Conservation (phyloP, 805 yeast species). For the Suhomyces tanzawaensis region DNA sequence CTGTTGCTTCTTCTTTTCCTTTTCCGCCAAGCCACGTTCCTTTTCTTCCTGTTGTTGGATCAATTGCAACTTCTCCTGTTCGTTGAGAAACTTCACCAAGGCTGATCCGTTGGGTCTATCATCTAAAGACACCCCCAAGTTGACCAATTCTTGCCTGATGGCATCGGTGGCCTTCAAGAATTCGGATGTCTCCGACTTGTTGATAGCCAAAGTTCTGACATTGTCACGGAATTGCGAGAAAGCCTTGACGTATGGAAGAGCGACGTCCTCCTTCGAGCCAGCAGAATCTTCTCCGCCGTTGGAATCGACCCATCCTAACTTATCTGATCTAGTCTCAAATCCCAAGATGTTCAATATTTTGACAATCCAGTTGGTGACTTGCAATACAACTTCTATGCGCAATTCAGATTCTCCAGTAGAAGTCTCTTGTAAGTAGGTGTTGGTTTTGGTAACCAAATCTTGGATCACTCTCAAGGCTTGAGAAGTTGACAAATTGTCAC, state of each 20-base stretch:
- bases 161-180: slow-evolving; percentile 72
- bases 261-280: slow-evolving; percentile 56
- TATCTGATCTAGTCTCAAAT: slow-evolving; percentile 65
- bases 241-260: slow-evolving; percentile 76
- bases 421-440: slow-evolving; percentile 61
- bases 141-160: slow-evolving; percentile 67
- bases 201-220: slow-evolving; percentile 73
- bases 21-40: slow-evolving; percentile 52
- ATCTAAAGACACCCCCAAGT: slow-evolving; percentile 80
- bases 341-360: slow-evolving; percentile 73
- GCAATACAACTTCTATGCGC: slow-evolving; percentile 63
- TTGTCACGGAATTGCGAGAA: slow-evolving; percentile 79
- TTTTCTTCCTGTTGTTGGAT: slow-evolving; percentile 59
- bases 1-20: slow-evolving; percentile 56
- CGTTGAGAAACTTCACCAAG: slow-evolving; percentile 74
- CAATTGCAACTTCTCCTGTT: slow-evolving; percentile 65
- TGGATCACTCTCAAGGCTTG: slow-evolving; percentile 61
- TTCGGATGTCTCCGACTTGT: slow-evolving; percentile 46
- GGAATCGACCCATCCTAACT: slow-evolving; percentile 74
- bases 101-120: slow-evolving; percentile 85
- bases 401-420: slow-evolving; percentile 44
- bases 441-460: slow-evolving; percentile 68
- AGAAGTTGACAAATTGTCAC: slow-evolving; percentile 86
- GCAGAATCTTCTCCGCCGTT: slow-evolving; percentile 11
- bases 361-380: slow-evolving; percentile 66